Evolutionary conservation across 345 rosid species (phyloP).

Genomic region (Abelmoschus esculentus): DNA sequence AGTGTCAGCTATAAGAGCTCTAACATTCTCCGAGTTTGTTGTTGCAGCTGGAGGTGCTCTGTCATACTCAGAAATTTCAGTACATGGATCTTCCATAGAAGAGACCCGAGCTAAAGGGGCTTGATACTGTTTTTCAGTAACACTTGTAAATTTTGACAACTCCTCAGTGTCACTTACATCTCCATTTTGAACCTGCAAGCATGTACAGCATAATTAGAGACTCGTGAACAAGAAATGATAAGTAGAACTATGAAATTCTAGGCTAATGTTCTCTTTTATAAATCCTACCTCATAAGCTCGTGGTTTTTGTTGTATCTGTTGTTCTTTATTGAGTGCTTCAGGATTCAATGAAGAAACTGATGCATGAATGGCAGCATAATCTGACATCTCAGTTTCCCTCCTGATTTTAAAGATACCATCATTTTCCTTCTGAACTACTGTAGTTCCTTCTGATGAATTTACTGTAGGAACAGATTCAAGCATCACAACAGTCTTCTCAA

Average conservation of each 20-base stretch:
- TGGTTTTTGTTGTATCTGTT: conserved; percentile 21
- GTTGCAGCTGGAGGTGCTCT: neutral
- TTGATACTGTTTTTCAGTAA: conserved; percentile 37
- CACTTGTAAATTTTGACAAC: conserved; percentile 28
- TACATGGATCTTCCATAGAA: neutral
- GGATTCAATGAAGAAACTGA: conserved; percentile 22
- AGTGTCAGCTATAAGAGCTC: neutral
- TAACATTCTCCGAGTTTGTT: neutral
- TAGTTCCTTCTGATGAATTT: conserved; percentile 29
- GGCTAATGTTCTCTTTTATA: neutral
- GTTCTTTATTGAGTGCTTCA: conserved; percentile 25
- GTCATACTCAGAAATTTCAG: neutral
- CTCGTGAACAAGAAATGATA: neutral
- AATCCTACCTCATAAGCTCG: conserved; percentile 31
- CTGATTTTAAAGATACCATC: neutral
- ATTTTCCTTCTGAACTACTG: conserved; percentile 20
- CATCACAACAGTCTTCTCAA: conserved; percentile 66
- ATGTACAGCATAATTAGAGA: conserved; percentile 6
- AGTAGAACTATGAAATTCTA: neutral
- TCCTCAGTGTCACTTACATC: conserved; percentile 31
- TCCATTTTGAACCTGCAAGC: conserved; percentile 39
- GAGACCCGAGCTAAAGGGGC: neutral
- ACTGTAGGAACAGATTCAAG: conserved; percentile 34
- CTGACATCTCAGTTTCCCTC: conserved; percentile 27
- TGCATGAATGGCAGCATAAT: conserved; percentile 26